These are phyloP conservation scores for Phlyctochytrium planicorne DNA, from an alignment of 192 early-diverging fungal genomes.

Conservation along the genomic window DNA sequence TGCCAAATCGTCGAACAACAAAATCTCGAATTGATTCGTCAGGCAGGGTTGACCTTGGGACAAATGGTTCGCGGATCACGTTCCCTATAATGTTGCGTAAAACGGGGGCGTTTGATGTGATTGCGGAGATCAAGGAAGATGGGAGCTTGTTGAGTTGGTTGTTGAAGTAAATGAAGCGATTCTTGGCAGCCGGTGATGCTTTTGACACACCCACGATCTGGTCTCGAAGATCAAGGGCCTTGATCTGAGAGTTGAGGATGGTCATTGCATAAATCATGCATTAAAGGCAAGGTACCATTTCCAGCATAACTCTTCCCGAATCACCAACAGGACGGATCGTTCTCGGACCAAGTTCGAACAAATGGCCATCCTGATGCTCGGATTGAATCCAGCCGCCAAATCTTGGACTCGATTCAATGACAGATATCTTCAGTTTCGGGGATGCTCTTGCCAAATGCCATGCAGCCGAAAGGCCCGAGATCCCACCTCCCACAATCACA, in stretches of 20 bases:
- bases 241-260: no score
- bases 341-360: conserved; percentile 66
- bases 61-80: conserved; percentile 59
- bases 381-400: conserved; percentile 88
- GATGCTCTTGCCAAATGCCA: conserved; percentile 67
- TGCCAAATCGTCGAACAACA: conserved; percentile 74
- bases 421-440: conserved; percentile 47
- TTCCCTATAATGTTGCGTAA: conserved; percentile 58
- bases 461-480: conserved; percentile 83
- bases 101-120: conserved; percentile 38
- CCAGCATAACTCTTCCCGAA: conserved; percentile 71
- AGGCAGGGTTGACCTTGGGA: conserved; percentile 11
- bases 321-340: conserved; percentile 73
- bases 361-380: conserved; percentile 30
- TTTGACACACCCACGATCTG: conserved; percentile 60
- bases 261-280: conserved; percentile 14
- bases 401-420: conserved; percentile 70
- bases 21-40: conserved; percentile 91
- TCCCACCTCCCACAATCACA: conserved; percentile 88
- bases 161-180: conserved; percentile 79
- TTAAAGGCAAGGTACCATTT: conserved; percentile 56
- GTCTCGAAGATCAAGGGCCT: conserved; percentile 59
- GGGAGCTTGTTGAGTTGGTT: conserved; percentile 72
- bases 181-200: conserved; percentile 69
- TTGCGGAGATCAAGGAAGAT: conserved; percentile 38